Evolutionary conservation across 768 basidiomycete species (phyloP), one percentile per base, ranked within the genome.

Genomic region (Phanerochaete carnosa): DNA sequence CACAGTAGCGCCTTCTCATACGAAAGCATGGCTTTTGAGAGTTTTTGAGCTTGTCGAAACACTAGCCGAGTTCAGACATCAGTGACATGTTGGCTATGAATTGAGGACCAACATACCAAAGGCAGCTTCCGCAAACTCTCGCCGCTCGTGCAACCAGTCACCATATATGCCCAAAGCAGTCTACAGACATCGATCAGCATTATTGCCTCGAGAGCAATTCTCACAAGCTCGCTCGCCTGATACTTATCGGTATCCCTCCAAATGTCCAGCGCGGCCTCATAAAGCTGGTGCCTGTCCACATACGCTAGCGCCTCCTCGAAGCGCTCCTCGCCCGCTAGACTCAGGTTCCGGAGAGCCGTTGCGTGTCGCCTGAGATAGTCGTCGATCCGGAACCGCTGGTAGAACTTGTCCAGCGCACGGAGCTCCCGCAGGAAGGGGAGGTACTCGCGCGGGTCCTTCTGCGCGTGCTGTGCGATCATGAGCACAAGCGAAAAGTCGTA

Each of bases 361-460:
- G 80, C 79, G 65, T 90, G 75, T 32, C 92, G 83, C 69, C 85
- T 86, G 43, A 98, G 81, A 70, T 98, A 87, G 68, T 98, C 94
- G 68, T 99, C 95, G 60, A 99, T 98, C 65, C 83, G 83, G 77
- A 92, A 97, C 47, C 85, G 77, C 65, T 98, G 95, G 67, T 96
- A 92, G 69, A 85, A 82, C 60, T 83, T 84, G 47, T 94, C 90
- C 66, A 94, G 74, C 0, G 88, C 81, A 22, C 92, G 85, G 8
- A 99, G 80, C 65, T 96, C 93, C 9, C 94, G 86, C 32, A 99
- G 81, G 85, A 99, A 98, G 0, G 97, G 97, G 0, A 99, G 84
- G 69, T 99, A 99, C 70, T 99, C 97, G 66, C 95, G 82, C 6
- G 97, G 97, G 73, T 99, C 97, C 96, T 96, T 97, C 72, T 98